These are phyloP conservation scores for Penicillium aurantiogriseum DNA, from an alignment of 2,329 filamentous ascomycete species.

Conservation along the genomic window DNA sequence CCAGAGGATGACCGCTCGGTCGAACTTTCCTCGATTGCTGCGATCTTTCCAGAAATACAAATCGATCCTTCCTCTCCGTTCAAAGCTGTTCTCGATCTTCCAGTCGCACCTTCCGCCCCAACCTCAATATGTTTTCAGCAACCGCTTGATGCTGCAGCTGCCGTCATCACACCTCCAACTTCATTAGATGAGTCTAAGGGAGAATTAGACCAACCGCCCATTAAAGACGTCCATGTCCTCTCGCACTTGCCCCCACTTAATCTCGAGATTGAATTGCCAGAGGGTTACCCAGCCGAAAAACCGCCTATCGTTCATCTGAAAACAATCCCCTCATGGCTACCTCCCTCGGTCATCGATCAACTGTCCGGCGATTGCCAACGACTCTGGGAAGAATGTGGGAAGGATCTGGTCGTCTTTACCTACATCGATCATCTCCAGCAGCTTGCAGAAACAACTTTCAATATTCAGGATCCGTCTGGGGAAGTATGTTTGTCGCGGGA, in stretches of 20 bases:
- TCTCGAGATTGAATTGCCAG: slow-evolving; percentile 53
- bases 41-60: slow-evolving; percentile 62
- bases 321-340: slow-evolving; percentile 55
- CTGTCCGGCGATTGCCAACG: slow-evolving; percentile 49
- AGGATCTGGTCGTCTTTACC: slow-evolving; percentile 56
- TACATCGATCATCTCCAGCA: slow-evolving; percentile 63
- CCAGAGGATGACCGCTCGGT: slow-evolving; percentile 58
- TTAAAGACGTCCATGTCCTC: slow-evolving; percentile 47
- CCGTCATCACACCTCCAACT: slow-evolving; percentile 43
- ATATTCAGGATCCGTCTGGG: slow-evolving; percentile 41
- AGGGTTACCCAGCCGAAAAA: slow-evolving; percentile 54
- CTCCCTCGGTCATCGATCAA: slow-evolving; percentile 42
- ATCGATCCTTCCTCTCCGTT: slow-evolving; percentile 49
- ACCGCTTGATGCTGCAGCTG: slow-evolving; percentile 33
- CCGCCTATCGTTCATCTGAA: slow-evolving; percentile 52
- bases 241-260: slow-evolving; percentile 57
- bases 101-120: slow-evolving; percentile 55
- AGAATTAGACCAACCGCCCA: slow-evolving; percentile 19
- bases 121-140: slow-evolving; percentile 48
- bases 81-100: slow-evolving; percentile 54
- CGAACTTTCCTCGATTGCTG: slow-evolving; percentile 59
- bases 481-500: slow-evolving; percentile 50
- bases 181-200: slow-evolving; percentile 38
- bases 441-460: slow-evolving; percentile 56
- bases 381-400: slow-evolving; percentile 62